Evolutionary conservation across 83 land plant genomes (phyloP), one percentile per base, ranked within the genome.

Genomic region (Diphasiastrum complanatum): DNA sequence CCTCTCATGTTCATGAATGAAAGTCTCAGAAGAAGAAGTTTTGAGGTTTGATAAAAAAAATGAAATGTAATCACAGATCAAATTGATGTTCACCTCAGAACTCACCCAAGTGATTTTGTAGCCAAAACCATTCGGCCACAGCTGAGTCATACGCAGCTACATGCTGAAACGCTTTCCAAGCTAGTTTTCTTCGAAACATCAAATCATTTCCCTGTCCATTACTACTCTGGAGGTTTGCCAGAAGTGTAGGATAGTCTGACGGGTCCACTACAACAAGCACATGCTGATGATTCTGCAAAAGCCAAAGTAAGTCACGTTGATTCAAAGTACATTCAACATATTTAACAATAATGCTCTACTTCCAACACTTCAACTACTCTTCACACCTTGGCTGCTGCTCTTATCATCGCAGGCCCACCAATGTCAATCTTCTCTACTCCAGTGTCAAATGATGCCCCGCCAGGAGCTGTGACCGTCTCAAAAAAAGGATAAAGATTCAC

Each of bases 161-260:
- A 78, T 95, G 97, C 64, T 95, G 97, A 66, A 95, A 89, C 30
- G 99, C 99, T 78, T 95, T 95, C 93, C 93, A 86, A 20, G 99
- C 99, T 59, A 95, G 77, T 40, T 70, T 76, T 55, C 79, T 86
- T 19, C 89, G 78, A 59, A 95, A 82, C 26, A 36, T 71, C 30
- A 75, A 56, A 34, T 74, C 82, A 68, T 82, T 77, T n/a, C 52
- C 61, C 18, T 73, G 62, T 28, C 81, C 87, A n/a, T n/a, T n/a
- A n/a, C n/a, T n/a, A n/a, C n/a, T n/a, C 74, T 81, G 75, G 26
- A 95, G 68, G 68, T 64, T 78, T 26, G 78, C 79, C 14, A 95
- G 36, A 25, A 95, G 77, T 26, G 73, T 77, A 49, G 87, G 73
- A 66, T 95, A 95, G 51, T 89, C 99, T 56, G 79, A 52, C 28